phyloP scores from a whole-genome alignment of 2,329 filamentous ascomycete species.

The Penicillium decumbens region DNA sequence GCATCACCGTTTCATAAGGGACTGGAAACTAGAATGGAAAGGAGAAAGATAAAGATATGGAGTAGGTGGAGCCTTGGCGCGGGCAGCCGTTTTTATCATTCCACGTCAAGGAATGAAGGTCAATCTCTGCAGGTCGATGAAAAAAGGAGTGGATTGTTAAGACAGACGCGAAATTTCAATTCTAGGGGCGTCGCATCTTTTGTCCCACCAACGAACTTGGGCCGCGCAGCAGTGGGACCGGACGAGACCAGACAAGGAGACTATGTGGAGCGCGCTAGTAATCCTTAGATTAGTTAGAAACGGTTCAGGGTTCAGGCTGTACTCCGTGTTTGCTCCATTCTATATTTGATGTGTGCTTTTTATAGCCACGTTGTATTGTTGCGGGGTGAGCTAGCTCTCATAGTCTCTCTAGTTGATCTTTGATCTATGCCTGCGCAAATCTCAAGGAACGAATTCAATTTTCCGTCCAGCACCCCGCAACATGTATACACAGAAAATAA shows the following conservation, averaged over 20 bases:
- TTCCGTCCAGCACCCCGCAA: neutral
- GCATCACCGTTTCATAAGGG: conserved; percentile 14
- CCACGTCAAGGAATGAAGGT: neutral
- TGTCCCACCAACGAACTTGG: conserved; percentile 17
- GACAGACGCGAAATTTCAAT: neutral
- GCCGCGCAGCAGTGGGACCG: conserved; percentile 26
- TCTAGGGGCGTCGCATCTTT: conserved; percentile 7
- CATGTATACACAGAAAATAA: conserved; percentile 7
- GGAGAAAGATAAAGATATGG: conserved; percentile 11
- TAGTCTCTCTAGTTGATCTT: neutral
- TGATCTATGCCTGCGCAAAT: neutral
- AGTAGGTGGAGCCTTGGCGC: conserved; percentile 22
- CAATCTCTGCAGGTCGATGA: neutral
- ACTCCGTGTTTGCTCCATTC: neutral
- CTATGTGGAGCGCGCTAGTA: conserved; percentile 21
- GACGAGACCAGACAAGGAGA: conserved; percentile 12
- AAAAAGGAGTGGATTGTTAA: neutral
- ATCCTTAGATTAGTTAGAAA: conserved; percentile 19
- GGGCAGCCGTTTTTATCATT: conserved; percentile 4
- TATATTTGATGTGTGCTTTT: neutral
- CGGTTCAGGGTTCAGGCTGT: neutral
- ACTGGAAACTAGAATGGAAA: conserved; percentile 21
- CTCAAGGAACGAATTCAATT: neutral
- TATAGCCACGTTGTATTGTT: neutral
- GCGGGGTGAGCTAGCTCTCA: neutral